A percentile compares a stretch with the other conserved stretches of the same genome.
These are phyloP conservation scores for Heterobasidion irregulare DNA, from an alignment of 1,284 basidiomycete genomes.

Conservation along the genomic window DNA sequence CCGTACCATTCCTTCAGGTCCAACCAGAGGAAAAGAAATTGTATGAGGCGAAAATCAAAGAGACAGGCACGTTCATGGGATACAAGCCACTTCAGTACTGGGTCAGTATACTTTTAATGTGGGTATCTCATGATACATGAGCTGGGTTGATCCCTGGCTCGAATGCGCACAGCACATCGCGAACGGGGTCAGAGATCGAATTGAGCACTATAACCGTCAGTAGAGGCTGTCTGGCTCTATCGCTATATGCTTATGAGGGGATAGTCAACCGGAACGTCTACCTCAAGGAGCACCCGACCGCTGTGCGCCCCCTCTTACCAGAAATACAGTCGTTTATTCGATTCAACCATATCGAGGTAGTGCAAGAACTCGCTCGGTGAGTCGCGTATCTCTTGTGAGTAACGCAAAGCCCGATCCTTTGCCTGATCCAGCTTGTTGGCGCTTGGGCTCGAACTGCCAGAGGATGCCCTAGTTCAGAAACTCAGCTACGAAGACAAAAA, in stretches of 20 bases:
- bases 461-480: constrained; percentile 26
- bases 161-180: constrained; percentile 35
- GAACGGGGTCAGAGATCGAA: constrained; percentile 46
- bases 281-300: constrained; percentile 22
- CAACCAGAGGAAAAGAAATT: constrained; percentile 46
- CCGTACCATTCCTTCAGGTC: constrained; percentile 48
- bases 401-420: background rate
- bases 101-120: constrained; percentile 24
- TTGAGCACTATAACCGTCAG: constrained; percentile 51
- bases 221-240: background rate
- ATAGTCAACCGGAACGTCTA: constrained; percentile 16
- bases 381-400: background rate
- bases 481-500: constrained; percentile 24
- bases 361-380: constrained; percentile 20
- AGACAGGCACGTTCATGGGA: constrained; percentile 46
- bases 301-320: constrained; percentile 30
- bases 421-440: constrained; percentile 16
- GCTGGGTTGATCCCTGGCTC: background rate
- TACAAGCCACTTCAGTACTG: constrained; percentile 51
- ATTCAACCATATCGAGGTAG: constrained; percentile 22
- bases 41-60: constrained; percentile 39
- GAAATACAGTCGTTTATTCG: constrained; percentile 28
- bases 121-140: background rate
- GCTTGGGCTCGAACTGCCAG: constrained; percentile 20
- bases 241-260: background rate